Evolutionary conservation across 805 yeast species (phyloP).

Genomic region (Nakazawaea populi): DNA sequence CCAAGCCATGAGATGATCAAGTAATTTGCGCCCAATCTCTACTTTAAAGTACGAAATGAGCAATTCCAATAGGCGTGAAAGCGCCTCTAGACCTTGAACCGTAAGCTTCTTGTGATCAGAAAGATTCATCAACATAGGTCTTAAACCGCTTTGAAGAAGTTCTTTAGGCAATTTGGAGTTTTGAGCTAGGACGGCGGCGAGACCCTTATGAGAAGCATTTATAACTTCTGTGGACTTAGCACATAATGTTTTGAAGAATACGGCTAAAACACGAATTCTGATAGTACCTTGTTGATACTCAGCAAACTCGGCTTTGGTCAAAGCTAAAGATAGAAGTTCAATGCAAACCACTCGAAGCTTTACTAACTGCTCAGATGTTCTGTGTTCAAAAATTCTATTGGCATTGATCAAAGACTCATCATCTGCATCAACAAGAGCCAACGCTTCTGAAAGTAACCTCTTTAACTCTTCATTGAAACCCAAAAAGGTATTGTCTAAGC

Average conservation of each 20-base stretch:
- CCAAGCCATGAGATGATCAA: conserved; percentile 95
- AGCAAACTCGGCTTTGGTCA: conserved; percentile 79
- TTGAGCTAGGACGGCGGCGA: conserved; percentile 76
- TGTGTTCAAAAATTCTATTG: conserved; percentile 77
- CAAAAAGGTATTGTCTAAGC: conserved; percentile 73
- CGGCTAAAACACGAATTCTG: conserved; percentile 81
- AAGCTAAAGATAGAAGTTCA: conserved; percentile 70
- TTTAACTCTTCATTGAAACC: conserved; percentile 86
- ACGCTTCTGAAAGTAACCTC: conserved; percentile 79
- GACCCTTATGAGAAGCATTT: conserved; percentile 88
- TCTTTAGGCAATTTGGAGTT: conserved; percentile 91
- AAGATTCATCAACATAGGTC: conserved; percentile 92
- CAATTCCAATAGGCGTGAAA: conserved; percentile 79
- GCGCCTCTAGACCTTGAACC: conserved; percentile 84
- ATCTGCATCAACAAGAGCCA: conserved; percentile 94
- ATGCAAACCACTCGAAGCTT: conserved; percentile 89
- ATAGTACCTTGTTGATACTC: conserved; percentile 64
- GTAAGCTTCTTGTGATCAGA: conserved; percentile 91
- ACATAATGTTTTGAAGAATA: conserved; percentile 88
- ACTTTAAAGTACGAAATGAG: conserved; percentile 92
- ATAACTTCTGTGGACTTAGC: conserved; percentile 82
- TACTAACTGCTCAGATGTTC: conserved; percentile 83
- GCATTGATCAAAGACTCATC: conserved; percentile 91
- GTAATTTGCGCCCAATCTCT: conserved; percentile 87
- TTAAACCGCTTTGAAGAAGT: conserved; percentile 85